A percentile compares a stretch with the other conserved stretches of the same genome.
These are phyloP conservation scores for Fusarium tuaranense DNA, from an alignment of 2,329 filamentous ascomycete species.

Conservation along the genomic window DNA sequence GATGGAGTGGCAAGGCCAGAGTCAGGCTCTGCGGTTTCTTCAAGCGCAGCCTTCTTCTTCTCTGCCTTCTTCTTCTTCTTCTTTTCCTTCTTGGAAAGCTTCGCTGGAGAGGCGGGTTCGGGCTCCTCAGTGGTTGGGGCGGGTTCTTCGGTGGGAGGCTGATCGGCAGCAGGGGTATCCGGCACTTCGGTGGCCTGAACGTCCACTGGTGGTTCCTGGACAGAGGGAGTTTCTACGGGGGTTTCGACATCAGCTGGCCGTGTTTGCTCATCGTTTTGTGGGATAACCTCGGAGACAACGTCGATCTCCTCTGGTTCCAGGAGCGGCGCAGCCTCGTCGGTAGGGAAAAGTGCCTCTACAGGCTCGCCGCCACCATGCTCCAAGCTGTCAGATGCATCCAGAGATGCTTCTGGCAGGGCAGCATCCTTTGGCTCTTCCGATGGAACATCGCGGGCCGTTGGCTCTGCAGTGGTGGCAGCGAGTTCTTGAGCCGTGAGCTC, in stretches of 20 bases:
- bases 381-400: not conserved
- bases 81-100: conserved; percentile 51
- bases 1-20: conserved; percentile 27
- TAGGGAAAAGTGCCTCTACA: conserved; percentile 9
- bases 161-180: conserved; percentile 21
- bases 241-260: conserved; percentile 43
- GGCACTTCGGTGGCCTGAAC: conserved; percentile 24
- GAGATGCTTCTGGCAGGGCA: conserved; percentile 15
- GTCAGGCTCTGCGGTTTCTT: conserved; percentile 33
- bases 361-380: conserved; percentile 16
- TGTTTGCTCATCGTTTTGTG: conserved; percentile 38
- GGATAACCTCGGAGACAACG: conserved; percentile 25
- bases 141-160: conserved; percentile 25
- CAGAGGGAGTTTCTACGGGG: conserved; percentile 32
- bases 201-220: conserved; percentile 33
- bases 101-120: conserved; percentile 37
- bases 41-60: conserved; percentile 45
- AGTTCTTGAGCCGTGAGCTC: conserved; percentile 5
- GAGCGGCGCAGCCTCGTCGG: conserved; percentile 16
- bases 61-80: conserved; percentile 46
- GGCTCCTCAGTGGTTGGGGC: conserved; percentile 31
- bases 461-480: not conserved
- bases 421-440: conserved; percentile 9
- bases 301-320: conserved; percentile 30
- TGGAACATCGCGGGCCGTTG: not conserved